Evolutionary conservation across 345 rosid genomes (phyloP).

Genomic region (Linum tenue): DNA sequence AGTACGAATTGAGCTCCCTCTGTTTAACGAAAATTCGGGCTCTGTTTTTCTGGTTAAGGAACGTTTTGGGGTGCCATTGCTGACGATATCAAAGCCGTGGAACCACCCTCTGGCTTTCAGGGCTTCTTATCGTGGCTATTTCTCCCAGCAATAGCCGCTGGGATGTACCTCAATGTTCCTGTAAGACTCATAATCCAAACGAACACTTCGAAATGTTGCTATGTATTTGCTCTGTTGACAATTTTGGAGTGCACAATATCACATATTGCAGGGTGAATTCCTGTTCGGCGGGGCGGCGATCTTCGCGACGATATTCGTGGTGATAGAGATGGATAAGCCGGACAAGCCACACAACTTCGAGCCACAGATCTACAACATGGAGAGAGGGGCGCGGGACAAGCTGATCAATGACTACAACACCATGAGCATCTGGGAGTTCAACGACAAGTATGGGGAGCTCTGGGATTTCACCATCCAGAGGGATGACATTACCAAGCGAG

Average conservation of each 20-base stretch:
- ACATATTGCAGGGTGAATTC: constrained; percentile 54
- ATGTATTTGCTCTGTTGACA: too few species aligned
- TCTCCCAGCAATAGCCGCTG: constrained; percentile 72
- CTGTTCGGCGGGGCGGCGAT: constrained; percentile 71
- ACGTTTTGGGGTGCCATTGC: constrained; percentile 64
- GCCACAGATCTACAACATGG: constrained; percentile 82
- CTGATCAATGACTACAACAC: constrained; percentile 70
- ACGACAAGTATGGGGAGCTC: constrained; percentile 80
- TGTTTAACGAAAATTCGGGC: too few species aligned
- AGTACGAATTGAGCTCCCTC: too few species aligned
- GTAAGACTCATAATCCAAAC: constrained; percentile 21
- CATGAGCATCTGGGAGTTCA: constrained; percentile 89
- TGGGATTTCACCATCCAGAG: constrained; percentile 78
- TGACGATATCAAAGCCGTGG: constrained; percentile 52
- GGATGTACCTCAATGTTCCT: constrained; percentile 62
- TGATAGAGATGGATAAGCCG: constrained; percentile 89
- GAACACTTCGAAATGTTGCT: too few species aligned
- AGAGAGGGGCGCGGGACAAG: constrained; percentile 85
- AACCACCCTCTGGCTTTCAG: constrained; percentile 73
- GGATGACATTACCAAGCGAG: constrained; percentile 52
- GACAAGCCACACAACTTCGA: constrained; percentile 87
- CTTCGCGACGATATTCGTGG: constrained; percentile 49
- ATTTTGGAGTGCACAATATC: neutral
- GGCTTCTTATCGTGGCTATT: constrained; percentile 81
- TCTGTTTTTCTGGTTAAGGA: constrained; percentile 20